Conservation (phyloP, 1,139 yeast genomes). For the Taphrina sp. region DNA sequence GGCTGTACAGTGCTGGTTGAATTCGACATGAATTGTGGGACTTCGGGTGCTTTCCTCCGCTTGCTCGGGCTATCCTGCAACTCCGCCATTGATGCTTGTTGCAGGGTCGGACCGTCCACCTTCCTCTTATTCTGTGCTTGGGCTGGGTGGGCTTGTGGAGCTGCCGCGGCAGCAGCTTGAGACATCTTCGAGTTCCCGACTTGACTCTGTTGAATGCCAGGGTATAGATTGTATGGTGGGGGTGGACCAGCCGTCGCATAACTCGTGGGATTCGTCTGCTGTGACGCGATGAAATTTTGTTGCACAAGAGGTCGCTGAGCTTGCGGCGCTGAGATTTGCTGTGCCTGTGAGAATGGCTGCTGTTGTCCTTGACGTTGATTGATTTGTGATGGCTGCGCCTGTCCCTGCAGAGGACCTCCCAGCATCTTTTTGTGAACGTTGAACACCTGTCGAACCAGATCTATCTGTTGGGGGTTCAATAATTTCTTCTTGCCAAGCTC, state of each 20-base stretch:
- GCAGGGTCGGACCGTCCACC: neutral
- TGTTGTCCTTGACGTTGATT: slow-evolving; percentile 1
- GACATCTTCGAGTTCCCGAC: no score
- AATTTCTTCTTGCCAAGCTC: slow-evolving; percentile 20
- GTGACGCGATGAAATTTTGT: neutral
- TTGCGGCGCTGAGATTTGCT: no score
- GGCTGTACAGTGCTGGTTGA: neutral
- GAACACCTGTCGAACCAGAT: slow-evolving; percentile 15
- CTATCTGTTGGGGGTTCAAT: slow-evolving; percentile 19
- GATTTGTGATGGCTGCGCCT: slow-evolving; percentile 1
- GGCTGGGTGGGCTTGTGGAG: no score
- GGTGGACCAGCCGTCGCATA: neutral
- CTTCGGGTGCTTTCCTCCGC: slow-evolving; percentile 9
- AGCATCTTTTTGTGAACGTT: slow-evolving; percentile 19
- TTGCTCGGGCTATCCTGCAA: slow-evolving; percentile 16
- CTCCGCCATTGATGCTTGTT: neutral
- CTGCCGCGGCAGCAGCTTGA: no score
- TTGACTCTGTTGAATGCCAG: neutral
- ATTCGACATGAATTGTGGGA: neutral
- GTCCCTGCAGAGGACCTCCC: neutral
- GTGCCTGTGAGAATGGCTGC: neutral
- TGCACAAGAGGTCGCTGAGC: neutral
- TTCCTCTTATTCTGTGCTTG: no score
- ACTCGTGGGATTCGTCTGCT: neutral
- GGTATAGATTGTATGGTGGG: neutral